Conservation (phyloP, 208 protist genomes). For the Angomonas deanei region DNA sequence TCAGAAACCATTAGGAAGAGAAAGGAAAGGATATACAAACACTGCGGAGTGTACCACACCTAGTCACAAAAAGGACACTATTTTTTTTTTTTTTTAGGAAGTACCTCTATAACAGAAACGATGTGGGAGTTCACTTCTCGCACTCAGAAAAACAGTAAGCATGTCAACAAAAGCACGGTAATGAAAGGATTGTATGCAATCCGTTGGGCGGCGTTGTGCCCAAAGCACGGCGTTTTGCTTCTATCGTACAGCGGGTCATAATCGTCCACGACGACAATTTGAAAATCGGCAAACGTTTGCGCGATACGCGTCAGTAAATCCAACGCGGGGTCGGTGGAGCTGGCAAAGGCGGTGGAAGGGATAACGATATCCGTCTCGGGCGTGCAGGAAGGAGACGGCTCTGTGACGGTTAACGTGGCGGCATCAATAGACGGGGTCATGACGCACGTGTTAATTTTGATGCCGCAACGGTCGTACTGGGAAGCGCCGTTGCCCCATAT, state of each 20-base stretch:
- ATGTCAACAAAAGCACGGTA: too few relatives aligned
- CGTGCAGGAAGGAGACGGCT: background rate
- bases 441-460: background rate
- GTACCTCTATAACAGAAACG: too few relatives aligned
- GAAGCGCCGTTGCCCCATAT: conserved; percentile 28
- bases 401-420: background rate
- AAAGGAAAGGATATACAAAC: too few relatives aligned
- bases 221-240: background rate
- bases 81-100: too few relatives aligned
- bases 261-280: background rate
- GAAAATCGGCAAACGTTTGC: background rate
- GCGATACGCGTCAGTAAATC: background rate
- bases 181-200: too few relatives aligned
- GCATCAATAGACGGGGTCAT: background rate
- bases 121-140: too few relatives aligned
- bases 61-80: too few relatives aligned
- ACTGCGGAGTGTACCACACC: too few relatives aligned
- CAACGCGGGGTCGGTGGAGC: background rate
- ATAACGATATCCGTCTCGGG: background rate
- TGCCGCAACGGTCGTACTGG: conserved; percentile 25
- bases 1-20: too few relatives aligned
- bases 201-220: background rate
- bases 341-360: background rate
- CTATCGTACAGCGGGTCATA: background rate
- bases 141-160: too few relatives aligned